phyloP scores from a whole-genome alignment of 2,329 filamentous ascomycete genomes.

The Diaporthe velutina region DNA sequence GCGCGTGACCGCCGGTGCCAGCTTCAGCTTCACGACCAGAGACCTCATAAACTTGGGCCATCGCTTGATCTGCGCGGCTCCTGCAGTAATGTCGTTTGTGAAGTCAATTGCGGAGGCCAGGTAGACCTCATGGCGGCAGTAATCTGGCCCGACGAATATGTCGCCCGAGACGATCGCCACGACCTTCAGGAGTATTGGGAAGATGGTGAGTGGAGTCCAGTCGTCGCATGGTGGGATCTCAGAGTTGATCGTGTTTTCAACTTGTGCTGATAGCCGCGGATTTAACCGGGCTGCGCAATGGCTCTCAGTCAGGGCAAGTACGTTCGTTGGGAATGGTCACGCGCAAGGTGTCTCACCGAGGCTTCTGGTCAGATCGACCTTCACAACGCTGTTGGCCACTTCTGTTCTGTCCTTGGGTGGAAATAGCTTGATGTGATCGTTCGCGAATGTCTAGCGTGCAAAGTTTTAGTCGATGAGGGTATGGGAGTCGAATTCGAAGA shows the following conservation, averaged over 20 bases:
- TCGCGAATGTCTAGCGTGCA: slow-evolving; percentile 18
- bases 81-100: slow-evolving; percentile 46
- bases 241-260: slow-evolving; percentile 21
- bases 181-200: slow-evolving; percentile 52
- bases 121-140: slow-evolving; percentile 55
- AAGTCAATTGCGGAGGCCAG: slow-evolving; percentile 56
- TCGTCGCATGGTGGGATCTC: slow-evolving; percentile 22
- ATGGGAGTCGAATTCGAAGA: no score
- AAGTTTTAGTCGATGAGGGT: background rate
- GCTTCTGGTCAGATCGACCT: slow-evolving; percentile 31
- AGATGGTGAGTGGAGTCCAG: slow-evolving; percentile 47
- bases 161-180: slow-evolving; percentile 55
- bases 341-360: background rate
- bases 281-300: slow-evolving; percentile 4
- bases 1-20: slow-evolving; percentile 17
- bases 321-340: rapidly evolving
- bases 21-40: slow-evolving; percentile 9
- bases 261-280: slow-evolving; percentile 23
- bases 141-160: slow-evolving; percentile 57
- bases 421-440: slow-evolving; percentile 35
- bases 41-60: slow-evolving; percentile 36
- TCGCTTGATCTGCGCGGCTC: slow-evolving; percentile 45
- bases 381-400: slow-evolving; percentile 30
- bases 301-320: background rate
- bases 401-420: slow-evolving; percentile 34